phyloP scores from a whole-genome alignment of 1,284 basidiomycete species.

The Leccinum idahoense region DNA sequence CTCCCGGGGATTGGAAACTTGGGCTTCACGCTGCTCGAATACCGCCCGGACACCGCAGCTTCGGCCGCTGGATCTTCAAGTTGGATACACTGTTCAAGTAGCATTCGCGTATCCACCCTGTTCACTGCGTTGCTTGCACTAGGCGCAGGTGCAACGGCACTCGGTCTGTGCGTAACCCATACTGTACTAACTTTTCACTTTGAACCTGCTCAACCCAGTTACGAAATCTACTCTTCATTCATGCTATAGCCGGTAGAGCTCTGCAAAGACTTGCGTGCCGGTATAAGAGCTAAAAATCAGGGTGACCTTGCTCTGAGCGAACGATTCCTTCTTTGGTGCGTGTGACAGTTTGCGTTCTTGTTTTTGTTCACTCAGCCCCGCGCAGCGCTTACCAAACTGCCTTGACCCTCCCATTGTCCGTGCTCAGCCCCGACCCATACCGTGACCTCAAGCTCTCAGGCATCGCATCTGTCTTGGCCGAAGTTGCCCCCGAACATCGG shows the following conservation, averaged over 20 bases:
- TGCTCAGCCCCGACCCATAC: constrained; percentile 47
- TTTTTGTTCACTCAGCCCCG: constrained; percentile 2
- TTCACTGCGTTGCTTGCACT: constrained; percentile 43
- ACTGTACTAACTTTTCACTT: constrained; percentile 7
- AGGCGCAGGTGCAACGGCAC: constrained; percentile 45
- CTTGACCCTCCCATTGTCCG: constrained; percentile 42
- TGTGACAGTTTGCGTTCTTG: not conserved
- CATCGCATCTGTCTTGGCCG: constrained; percentile 61
- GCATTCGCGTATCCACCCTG: constrained; percentile 37
- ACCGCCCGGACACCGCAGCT: constrained; percentile 60
- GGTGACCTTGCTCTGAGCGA: constrained; percentile 51
- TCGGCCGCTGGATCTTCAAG: constrained; percentile 17
- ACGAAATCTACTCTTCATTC: constrained; percentile 56
- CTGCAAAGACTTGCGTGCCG: constrained; percentile 58
- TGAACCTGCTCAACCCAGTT: constrained; percentile 35
- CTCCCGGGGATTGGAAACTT: constrained; percentile 72
- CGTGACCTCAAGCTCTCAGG: constrained; percentile 70
- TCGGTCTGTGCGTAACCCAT: constrained; percentile 47
- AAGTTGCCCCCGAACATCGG: constrained; percentile 49
- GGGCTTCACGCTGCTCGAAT: constrained; percentile 68
- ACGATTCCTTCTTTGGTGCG: constrained; percentile 52
- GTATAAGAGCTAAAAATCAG: constrained; percentile 57
- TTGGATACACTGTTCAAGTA: constrained; percentile 15
- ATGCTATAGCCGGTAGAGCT: constrained; percentile 58
- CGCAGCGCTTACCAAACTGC: constrained; percentile 61